phyloP scores from a whole-genome alignment of 1,139 yeast species.

The Pichia sp. region DNA sequence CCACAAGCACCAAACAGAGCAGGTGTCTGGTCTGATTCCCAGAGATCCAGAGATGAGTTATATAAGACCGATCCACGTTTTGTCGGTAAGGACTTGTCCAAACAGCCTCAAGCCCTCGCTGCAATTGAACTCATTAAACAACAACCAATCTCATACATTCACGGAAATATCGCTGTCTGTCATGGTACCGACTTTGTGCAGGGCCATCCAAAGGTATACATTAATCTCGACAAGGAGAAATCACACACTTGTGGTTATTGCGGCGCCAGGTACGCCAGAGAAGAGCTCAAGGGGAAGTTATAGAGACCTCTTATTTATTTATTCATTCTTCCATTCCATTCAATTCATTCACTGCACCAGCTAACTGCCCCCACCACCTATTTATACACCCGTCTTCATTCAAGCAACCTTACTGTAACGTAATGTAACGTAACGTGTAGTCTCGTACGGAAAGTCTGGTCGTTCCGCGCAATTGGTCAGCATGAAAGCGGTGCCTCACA shows the following conservation, averaged over 20 bases:
- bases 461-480: no score
- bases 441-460: no score
- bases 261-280: conserved; percentile 57
- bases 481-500: no score
- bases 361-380: no score
- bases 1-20: conserved; percentile 71
- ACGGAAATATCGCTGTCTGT: conserved; percentile 63
- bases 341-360: no score
- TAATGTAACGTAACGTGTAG: no score
- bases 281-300: conserved; percentile 22
- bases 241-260: conserved; percentile 76
- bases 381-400: no score
- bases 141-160: conserved; percentile 63
- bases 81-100: conserved; percentile 58
- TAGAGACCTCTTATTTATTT: conserved; percentile 1
- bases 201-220: conserved; percentile 82
- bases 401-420: no score
- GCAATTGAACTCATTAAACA: conserved; percentile 78
- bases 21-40: conserved; percentile 65
- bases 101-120: conserved; percentile 76
- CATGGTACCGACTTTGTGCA: conserved; percentile 64
- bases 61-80: conserved; percentile 58
- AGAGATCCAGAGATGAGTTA: conserved; percentile 54
- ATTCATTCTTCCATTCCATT: no score
- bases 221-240: conserved; percentile 71